Evolutionary conservation across 495 filamentous ascomycete species (phyloP).

Genomic region (Darksidea phi): DNA sequence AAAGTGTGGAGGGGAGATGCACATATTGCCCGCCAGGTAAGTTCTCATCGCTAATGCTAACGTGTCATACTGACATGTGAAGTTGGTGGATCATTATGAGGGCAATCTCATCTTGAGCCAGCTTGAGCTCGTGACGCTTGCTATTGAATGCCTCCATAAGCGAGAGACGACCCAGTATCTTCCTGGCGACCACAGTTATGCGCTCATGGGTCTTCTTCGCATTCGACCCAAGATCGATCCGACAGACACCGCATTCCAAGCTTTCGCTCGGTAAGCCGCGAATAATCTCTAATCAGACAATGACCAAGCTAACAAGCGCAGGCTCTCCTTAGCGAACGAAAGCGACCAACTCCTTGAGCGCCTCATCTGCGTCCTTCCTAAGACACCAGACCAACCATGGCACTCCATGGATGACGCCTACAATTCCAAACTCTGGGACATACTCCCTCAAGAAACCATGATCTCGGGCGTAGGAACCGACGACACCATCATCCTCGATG

Average conservation of each 20-base stretch:
- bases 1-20: conserved; percentile 31
- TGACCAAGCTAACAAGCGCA: not conserved
- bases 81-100: conserved; percentile 46
- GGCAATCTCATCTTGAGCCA: conserved; percentile 41
- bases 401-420: conserved; percentile 41
- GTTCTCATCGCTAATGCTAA: no score
- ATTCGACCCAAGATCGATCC: conserved; percentile 40
- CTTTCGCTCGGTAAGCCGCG: conserved; percentile 41
- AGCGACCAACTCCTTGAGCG: conserved; percentile 48
- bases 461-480: conserved; percentile 44
- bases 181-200: conserved; percentile 48
- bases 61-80: no score
- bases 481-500: conserved; percentile 47
- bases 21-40: no score
- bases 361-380: conserved; percentile 44
- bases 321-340: conserved; percentile 47
- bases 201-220: conserved; percentile 49
- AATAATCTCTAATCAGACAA: not conserved
- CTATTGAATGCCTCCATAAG: conserved; percentile 33
- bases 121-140: conserved; percentile 42
- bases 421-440: conserved; percentile 46
- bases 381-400: conserved; percentile 34
- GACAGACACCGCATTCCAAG: conserved; percentile 47
- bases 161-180: conserved; percentile 26
- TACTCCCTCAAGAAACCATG: conserved; percentile 50